Evolutionary conservation across 2,329 filamentous ascomycete species (phyloP).

Genomic region (Colletotrichum sp.): DNA sequence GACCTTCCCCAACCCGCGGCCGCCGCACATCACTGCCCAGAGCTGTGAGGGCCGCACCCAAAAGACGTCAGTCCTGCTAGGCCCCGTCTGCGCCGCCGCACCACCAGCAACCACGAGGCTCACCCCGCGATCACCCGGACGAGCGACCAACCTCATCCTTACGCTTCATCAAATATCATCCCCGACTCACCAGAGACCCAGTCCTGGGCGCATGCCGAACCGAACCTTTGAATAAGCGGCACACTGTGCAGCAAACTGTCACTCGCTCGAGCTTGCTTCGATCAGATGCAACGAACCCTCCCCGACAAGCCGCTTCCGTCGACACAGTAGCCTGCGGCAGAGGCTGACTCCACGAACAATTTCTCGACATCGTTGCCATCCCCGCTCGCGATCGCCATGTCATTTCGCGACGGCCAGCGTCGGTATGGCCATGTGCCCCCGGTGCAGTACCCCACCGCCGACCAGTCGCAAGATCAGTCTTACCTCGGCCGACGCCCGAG

Average conservation of each 20-base stretch:
- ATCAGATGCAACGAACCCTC: slow-evolving; percentile 9
- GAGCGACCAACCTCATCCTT: slow-evolving; percentile 4
- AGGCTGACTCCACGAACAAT: background rate
- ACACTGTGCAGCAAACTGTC: background rate
- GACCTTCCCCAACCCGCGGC: background rate
- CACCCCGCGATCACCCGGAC: slow-evolving; percentile 9
- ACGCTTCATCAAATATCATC: background rate
- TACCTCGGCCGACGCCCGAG: slow-evolving; percentile 64
- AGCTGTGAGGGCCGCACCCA: background rate
- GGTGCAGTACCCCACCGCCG: slow-evolving; percentile 64
- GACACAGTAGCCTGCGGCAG: slow-evolving; percentile 4
- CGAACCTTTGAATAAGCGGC: background rate
- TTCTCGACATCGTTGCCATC: background rate
- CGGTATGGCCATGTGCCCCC: slow-evolving; percentile 71
- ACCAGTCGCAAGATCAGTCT: slow-evolving; percentile 41
- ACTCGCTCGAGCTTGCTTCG: slow-evolving; percentile 1
- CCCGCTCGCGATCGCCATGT: slow-evolving; percentile 49
- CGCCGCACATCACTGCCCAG: slow-evolving; percentile 3
- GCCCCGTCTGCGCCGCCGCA: slow-evolving; percentile 9
- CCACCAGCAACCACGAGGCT: background rate
- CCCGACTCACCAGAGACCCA: background rate
- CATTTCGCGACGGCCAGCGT: slow-evolving; percentile 66
- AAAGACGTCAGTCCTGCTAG: slow-evolving; percentile 15
- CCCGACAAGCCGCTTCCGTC: background rate
- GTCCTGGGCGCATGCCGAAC: background rate